Evolutionary conservation across 140 eudicot genomes (phyloP), one percentile per base, ranked within the genome.

Genomic region (Erigeron philadelphicus): DNA sequence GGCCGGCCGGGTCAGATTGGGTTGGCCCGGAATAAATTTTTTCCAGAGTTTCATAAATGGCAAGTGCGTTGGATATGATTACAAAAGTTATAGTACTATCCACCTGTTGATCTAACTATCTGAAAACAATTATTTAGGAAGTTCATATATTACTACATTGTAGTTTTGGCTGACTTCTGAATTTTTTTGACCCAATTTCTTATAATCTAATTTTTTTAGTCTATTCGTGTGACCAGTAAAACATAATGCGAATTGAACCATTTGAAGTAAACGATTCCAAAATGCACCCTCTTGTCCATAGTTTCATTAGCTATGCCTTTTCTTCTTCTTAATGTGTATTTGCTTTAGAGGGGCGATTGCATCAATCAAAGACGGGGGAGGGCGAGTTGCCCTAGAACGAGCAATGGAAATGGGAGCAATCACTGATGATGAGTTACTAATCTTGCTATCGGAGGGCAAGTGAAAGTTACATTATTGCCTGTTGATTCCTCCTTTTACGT

Each of bases 331-430:
- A 17, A 47, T 11, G 21, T 45, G 46, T 11, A 17, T 77, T 57
- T 72, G 53, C 68, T 72, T 54, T 82, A 94, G 99, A 82, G 97
- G 99, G 72, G 97, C 97, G 10, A 59, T 78, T 38, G 80, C 85
- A 49, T 81, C 95, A 12, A 80, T 87, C 16, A 89, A 82, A 75
- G 99, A 94, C 19, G 88, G 82, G 48, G 95, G 88, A 6, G 99
- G 99, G 13, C 79, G 79, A 17, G 84, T 83, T 64, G 95, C 95
- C 16, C 71, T 94, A 25, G 99, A 94, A 66, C 80, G 99, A 73
- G 99, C 97, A 2, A 94, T 94, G 99, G 99, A 94, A 78, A 82
- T 83, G 81, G 99, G 99, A 66, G 88, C 99, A 21, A 87, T 94
- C 17, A 90, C 95, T 16, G 99, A 94, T 77, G 99, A 89, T 40